A percentile compares a stretch with the other conserved stretches of the same genome.
These are phyloP conservation scores for Vanilla planifolia DNA, from an alignment of 106 monocot genomes.

Conservation along the genomic window DNA sequence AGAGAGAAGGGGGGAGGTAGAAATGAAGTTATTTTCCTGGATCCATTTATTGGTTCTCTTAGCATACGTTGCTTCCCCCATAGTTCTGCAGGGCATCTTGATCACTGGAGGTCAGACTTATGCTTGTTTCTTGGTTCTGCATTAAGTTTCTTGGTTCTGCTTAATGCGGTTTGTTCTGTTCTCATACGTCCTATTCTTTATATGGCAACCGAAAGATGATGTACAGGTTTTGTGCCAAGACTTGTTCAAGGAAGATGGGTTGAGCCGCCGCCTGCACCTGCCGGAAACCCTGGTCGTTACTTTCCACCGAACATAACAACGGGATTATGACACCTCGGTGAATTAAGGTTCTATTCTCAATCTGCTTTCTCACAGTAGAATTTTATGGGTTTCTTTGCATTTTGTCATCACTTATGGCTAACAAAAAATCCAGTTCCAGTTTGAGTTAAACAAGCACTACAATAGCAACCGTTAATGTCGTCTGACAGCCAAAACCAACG, in stretches of 20 bases:
- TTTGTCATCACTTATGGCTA: too few relatives aligned
- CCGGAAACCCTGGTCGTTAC: neutral
- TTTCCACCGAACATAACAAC: neutral
- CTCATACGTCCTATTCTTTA: neutral
- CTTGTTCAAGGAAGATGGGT: neutral
- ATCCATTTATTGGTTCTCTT: neutral
- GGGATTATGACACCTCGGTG: constrained; percentile 2
- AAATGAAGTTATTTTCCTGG: neutral
- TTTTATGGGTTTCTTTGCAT: too few relatives aligned
- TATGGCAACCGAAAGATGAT: neutral
- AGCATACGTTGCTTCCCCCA: neutral
- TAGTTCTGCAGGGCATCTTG: neutral
- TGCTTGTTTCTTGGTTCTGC: neutral
- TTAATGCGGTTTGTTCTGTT: neutral
- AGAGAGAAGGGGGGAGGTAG: too few relatives aligned
- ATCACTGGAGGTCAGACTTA: neutral
- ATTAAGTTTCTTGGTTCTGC: neutral
- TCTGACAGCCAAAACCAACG: too few relatives aligned
- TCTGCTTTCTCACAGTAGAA: too few relatives aligned
- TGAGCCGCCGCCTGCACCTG: neutral
- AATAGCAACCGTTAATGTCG: too few relatives aligned
- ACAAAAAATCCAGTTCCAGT: too few relatives aligned
- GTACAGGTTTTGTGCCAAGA: neutral
- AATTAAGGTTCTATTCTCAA: too few relatives aligned
- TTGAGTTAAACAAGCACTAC: too few relatives aligned